Percentiles rank a stretch among this genome's conserved stretches.
These are phyloP conservation scores for Xylaria bambusicola DNA, from an alignment of 495 filamentous ascomycete species.

Conservation along the genomic window DNA sequence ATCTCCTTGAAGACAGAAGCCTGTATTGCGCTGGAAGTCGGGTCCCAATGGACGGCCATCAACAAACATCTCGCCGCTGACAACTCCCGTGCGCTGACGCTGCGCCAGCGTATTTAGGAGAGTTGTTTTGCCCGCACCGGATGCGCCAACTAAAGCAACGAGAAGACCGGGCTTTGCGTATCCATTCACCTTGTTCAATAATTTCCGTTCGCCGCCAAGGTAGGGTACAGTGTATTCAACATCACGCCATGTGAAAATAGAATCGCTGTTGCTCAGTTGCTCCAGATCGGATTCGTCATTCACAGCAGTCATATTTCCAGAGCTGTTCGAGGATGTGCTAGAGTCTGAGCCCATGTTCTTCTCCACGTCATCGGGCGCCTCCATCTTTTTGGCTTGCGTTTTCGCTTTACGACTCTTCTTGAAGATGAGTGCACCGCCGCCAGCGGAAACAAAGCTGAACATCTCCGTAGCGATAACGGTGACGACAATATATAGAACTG, in stretches of 20 bases:
- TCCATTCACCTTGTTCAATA: slow-evolving; percentile 68
- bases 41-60: slow-evolving; percentile 67
- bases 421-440: slow-evolving; percentile 65
- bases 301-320: slow-evolving; percentile 19
- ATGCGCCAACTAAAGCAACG: slow-evolving; percentile 79
- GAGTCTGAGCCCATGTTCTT: slow-evolving; percentile 32
- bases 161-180: slow-evolving; percentile 78
- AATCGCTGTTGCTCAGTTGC: slow-evolving; percentile 61
- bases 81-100: slow-evolving; percentile 70
- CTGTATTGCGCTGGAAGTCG: slow-evolving; percentile 79
- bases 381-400: slow-evolving; percentile 47
- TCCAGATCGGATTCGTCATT: slow-evolving; percentile 56
- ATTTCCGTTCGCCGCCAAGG: slow-evolving; percentile 65
- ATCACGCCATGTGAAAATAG: slow-evolving; percentile 74
- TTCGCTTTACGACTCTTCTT: slow-evolving; percentile 66
- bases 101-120: slow-evolving; percentile 76
- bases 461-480: slow-evolving; percentile 55
- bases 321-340: slow-evolving; percentile 23
- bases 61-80: slow-evolving; percentile 74
- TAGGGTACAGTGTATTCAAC: slow-evolving; percentile 74
- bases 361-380: slow-evolving; percentile 49
- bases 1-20: slow-evolving; percentile 88
- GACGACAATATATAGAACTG: slow-evolving; percentile 66
- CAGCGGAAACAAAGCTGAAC: slow-evolving; percentile 44
- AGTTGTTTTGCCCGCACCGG: slow-evolving; percentile 79